phyloP scores from a whole-genome alignment of 2,329 filamentous ascomycete species.

The Aspergillus sp. region DNA sequence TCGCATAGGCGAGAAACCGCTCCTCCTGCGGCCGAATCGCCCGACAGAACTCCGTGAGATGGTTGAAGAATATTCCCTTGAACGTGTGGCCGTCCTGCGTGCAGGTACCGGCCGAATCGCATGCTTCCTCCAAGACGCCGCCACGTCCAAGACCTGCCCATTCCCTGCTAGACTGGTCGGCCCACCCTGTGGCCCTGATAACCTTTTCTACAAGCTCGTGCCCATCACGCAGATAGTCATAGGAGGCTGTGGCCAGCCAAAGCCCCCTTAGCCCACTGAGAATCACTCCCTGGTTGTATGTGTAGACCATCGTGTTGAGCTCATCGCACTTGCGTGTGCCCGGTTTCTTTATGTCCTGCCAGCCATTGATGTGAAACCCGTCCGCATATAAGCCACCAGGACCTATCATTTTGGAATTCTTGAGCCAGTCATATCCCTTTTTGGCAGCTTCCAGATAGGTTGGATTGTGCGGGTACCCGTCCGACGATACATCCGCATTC shows the following conservation, averaged over 20 bases:
- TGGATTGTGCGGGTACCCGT: slow-evolving; percentile 48
- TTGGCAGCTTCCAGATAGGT: slow-evolving; percentile 69
- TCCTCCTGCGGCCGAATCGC: slow-evolving; percentile 51
- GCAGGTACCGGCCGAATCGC: slow-evolving; percentile 69
- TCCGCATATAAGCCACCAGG: slow-evolving; percentile 71
- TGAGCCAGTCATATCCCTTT: slow-evolving; percentile 77
- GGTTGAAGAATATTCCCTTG: slow-evolving; percentile 93
- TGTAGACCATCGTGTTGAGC: slow-evolving; percentile 85
- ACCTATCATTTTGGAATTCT: slow-evolving; percentile 75
- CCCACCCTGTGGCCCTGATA: slow-evolving; percentile 75
- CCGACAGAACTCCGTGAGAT: slow-evolving; percentile 73
- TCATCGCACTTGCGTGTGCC: slow-evolving; percentile 72
- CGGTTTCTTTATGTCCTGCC: slow-evolving; percentile 49
- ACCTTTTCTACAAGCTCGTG: slow-evolving; percentile 71
- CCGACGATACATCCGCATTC: slow-evolving; percentile 16
- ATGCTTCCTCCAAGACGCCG: slow-evolving; percentile 79
- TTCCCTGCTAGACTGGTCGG: slow-evolving; percentile 32
- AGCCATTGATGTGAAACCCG: slow-evolving; percentile 78
- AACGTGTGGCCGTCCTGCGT: slow-evolving; percentile 84
- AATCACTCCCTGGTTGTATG: slow-evolving; percentile 91
- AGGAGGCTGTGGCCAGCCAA: slow-evolving; percentile 71
- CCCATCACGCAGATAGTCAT: slow-evolving; percentile 69
- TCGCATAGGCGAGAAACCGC: slow-evolving; percentile 37
- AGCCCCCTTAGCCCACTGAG: slow-evolving; percentile 76
- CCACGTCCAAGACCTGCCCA: slow-evolving; percentile 75